phyloP scores from a whole-genome alignment of 495 filamentous ascomycete genomes.

The Talaromyces adpressus region DNA sequence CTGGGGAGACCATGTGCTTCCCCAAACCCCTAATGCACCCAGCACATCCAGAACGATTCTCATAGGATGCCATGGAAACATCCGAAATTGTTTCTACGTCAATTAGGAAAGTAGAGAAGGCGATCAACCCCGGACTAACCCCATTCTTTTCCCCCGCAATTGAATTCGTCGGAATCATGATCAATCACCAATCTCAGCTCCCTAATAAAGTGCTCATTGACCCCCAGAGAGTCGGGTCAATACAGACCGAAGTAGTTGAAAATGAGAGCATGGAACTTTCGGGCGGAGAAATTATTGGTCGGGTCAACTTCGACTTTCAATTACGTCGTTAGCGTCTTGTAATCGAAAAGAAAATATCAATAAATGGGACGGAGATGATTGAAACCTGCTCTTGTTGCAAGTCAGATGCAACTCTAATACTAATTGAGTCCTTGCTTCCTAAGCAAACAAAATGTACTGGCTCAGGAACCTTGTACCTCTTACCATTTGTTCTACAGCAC shows the following conservation, averaged over 20 bases:
- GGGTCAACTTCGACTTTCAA: background rate
- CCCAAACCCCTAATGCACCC: background rate
- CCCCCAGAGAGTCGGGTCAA: background rate
- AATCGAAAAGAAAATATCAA: background rate
- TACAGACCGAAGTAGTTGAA: background rate
- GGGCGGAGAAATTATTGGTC: background rate
- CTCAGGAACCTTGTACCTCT: background rate
- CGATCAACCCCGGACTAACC: background rate
- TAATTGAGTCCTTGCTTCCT: background rate
- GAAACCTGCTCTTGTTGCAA: background rate
- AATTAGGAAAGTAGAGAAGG: slow-evolving; percentile 1
- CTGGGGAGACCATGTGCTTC: background rate
- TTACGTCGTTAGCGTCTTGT: background rate
- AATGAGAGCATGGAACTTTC: background rate
- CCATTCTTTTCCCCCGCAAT: background rate
- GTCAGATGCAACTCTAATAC: background rate
- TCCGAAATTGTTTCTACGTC: background rate
- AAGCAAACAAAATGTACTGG: slow-evolving; percentile 3
- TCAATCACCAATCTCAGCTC: background rate
- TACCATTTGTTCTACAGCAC: background rate
- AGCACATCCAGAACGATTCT: background rate
- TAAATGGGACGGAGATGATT: background rate
- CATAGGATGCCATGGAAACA: background rate
- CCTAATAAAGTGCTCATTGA: background rate
- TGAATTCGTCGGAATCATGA: background rate